Base-by-base conservation (phyloP, 2,329 filamentous ascomycete genomes). In the Curvularia sp. region DNA sequence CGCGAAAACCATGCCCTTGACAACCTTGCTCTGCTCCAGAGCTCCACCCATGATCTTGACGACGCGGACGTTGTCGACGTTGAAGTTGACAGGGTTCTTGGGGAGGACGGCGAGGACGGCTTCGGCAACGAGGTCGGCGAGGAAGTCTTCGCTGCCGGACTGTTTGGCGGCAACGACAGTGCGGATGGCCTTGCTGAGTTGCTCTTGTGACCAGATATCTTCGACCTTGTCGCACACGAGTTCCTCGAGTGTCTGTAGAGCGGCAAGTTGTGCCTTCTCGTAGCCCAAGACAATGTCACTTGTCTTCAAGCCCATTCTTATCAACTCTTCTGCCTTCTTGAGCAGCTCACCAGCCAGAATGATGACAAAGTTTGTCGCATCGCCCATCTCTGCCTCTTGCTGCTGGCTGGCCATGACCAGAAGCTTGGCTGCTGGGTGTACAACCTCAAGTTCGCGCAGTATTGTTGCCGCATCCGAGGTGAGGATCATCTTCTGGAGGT, bases 11-110 rank as follows among this genome's bases (percentile, higher is more conserved):
- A 99, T 99, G 67, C 95, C 95, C 84, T 91, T 96, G 60, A 99
- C 90, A 13, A 99, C 94, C 67, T 88, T 89, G 78, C 93, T 97
- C 82, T 99, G 93, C 73, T 96, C 92, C 75, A 99, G 83, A 77
- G 90, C 93, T 65, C 95, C 94, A 70, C 95, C 95, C 94, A 99
- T 98, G 74, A 99, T 99, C 86, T 99, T 99, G 71, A 99, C 96
- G 58, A 99, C 96, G 60, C 95, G 91, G 72, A 99, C 89, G 79
- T 99, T 99, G 84, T 99, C 95, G 65, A 99, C 93, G 80, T 97
- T 99, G 86, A 99, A 99, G 82, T 96, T 93, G 77, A 85, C 81
- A 22, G 95, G 91, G 81, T 97, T 97, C 84, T 97, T 97, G 67
- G 96, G 95, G 63, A 99, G 86, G 20, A 99, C 93, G 44, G 92